Evolutionary conservation across 2,329 filamentous ascomycete species (phyloP), one percentile per base, ranked within the genome.

Genomic region (Colletotrichum cuscutae): DNA sequence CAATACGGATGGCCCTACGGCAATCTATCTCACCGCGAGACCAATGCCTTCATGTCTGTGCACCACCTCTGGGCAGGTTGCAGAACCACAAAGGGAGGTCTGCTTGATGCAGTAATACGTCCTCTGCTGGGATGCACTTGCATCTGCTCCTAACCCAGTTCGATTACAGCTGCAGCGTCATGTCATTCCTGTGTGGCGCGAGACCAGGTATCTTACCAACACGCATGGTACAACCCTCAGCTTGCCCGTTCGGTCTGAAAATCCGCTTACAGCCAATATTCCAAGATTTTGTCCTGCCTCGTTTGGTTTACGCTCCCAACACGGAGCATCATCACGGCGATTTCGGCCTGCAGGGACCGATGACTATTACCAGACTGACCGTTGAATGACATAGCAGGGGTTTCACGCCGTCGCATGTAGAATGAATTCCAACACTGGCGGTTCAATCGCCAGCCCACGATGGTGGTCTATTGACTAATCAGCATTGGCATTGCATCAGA

Each of bases 151-250:
- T 73, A 73, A 62, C 71, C 68, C 35, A 22, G 37, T 73, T 62
- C 46, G 70, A 61, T 68, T 22, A 49, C 52, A 72, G 60, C 70
- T 72, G 70, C 70, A 70, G 69, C 65, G 30, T 69, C 59, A 56
- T 65, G 24, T 46, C 70, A 65, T 61, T 63, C 42, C 26, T 13
- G 46, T 56, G 70, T 65, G 54, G 70, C 49, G 42, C 32, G 56
- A 60, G 24, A 60, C 66, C 52, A 28, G 59, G 37, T 60, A 35
- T 63, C 52, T 46, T 6, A 53, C 30, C 35, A n/a, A 26, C 52
- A 19, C 56, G 30, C 11, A 68, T 58, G 65, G 54, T 53, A 63
- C 65, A 68, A 65, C 53, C 62, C 30, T 68, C 28, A 53, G 37
- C 37, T 63, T 72, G 69, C 62, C 69, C 53, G 69, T 65, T 59